Evolutionary conservation across 352 stramenopile genomes (phyloP).

Genomic region (Pythium phragmitis): DNA sequence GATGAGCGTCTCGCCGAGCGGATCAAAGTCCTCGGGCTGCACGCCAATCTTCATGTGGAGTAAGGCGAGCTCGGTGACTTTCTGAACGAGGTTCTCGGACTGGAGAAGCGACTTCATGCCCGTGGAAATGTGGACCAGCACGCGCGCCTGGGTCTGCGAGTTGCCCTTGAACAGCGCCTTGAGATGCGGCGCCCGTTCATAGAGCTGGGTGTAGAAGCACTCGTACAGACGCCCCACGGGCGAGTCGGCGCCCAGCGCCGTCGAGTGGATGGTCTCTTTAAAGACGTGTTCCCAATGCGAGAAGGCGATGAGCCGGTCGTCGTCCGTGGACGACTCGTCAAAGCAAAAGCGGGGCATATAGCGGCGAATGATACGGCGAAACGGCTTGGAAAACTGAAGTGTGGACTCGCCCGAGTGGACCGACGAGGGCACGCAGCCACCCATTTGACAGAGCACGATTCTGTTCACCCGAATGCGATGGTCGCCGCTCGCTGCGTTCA

Average conservation of each 20-base stretch:
- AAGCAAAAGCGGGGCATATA: conserved; percentile 54
- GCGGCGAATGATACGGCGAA: conserved; percentile 50
- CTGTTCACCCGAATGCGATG: no score
- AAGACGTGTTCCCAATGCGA: conserved; percentile 57
- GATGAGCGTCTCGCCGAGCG: conserved; percentile 54
- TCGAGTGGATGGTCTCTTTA: conserved; percentile 58
- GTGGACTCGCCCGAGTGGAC: conserved; percentile 11
- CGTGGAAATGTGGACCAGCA: conserved; percentile 65
- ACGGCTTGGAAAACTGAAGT: conserved; percentile 45
- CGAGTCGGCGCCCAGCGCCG: conserved; percentile 28
- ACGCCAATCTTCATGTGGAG: conserved; percentile 70
- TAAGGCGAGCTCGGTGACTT: conserved; percentile 61
- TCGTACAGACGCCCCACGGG: conserved; percentile 50
- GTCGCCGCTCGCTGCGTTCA: no score
- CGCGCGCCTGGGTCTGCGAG: conserved; percentile 55
- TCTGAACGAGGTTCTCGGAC: conserved; percentile 54
- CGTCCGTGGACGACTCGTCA: conserved; percentile 37
- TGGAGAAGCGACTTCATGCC: conserved; percentile 63
- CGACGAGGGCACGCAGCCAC: conserved; percentile 28
- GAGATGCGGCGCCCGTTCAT: conserved; percentile 48
- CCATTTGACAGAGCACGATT: not conserved
- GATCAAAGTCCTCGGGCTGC: conserved; percentile 60
- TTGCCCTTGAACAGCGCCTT: conserved; percentile 63
- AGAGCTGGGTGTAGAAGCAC: conserved; percentile 60
- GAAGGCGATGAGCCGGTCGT: conserved; percentile 49